Base-by-base conservation (phyloP, 306 rosid species). In the Quercus mongolica region DNA sequence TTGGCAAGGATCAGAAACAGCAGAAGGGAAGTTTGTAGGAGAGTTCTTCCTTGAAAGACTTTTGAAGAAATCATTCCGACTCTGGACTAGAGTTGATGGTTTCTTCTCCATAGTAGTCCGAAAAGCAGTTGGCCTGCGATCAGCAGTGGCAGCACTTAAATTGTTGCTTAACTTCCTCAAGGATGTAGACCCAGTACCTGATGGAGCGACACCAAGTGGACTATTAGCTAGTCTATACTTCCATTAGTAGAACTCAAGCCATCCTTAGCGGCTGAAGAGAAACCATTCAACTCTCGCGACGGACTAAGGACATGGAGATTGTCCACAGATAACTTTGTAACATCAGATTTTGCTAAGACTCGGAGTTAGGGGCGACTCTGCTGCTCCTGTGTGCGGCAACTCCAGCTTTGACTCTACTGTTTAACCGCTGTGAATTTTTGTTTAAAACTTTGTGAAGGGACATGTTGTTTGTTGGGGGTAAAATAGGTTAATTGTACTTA, bases 21-120 rank as follows among this genome's bases (percentile, higher is more conserved):
- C 46, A 15, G 71, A 75, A 62, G 49, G 4, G 74, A 55, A 54
- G 33, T 69, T 70, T 46, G 58, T 74, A 11, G 51, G 54, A 56
- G 78, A 69, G 75, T 82, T 77, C 74, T 84, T 84, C 54, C 41
- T 80, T 6, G 85, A 80, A 49, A 80, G 77, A 74, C 55, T 84
- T 79, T 69, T 77, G 14, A 84, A 79, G 76, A 84, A 84, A 68
- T 77, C 85, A 61, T 63, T 80, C 73, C 80, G 75, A 69, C 87
- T 81, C 71, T 84, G 71, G 62, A 74, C 76, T 74, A 57, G 87
- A 84, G 73, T 71, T 56, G 73, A 57, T 25, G 87, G 70, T 52
- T 52, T 81, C 71, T 77, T 84, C 61, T 77, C 87, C 56, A 74
- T 21, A 26, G 80, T 77, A 46, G 52, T 73, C 80, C 77, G 56